Base-by-base conservation (phyloP, 352 stramenopile species). In the Pythium rishiriense region DNA sequence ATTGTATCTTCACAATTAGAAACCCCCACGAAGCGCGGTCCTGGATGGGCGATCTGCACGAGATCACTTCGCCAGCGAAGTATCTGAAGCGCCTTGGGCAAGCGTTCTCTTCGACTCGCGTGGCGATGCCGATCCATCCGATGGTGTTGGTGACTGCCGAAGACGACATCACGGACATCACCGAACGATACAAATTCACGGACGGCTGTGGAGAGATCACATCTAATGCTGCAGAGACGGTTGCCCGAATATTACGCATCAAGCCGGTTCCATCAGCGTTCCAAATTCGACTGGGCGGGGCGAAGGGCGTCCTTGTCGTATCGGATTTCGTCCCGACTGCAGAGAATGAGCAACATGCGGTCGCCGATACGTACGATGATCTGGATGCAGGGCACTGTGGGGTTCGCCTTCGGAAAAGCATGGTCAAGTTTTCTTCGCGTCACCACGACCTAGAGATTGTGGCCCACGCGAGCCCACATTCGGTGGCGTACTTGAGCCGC, bases 31-130 rank as follows among this genome's bases (percentile, higher is more conserved):
- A 64, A 45, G 60, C 91, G 45, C 69, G 85, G 14, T 29, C 56
- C 15, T 93, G 85, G 85, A 69, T 91, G 54, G 85, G 85, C 26
- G 73, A 91, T 51, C 62, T 93, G 3, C 74, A 73, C 1, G 22
- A 47, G 0, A 81, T 91, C n/a, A 70, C 49, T 7, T 83, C 81
- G 11, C 73, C 79, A 12, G 74, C 81, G 14, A 91, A 93, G 48
- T 93, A 91, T 42, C 51, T 93, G 9, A 93, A 93, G 68, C 82
- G 85, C 31, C 56, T 93, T 12, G 82, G 83, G 11, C 85, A 90
- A 68, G 79, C 81, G 4, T 91, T 93, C 45, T 91, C 85, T 3
- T 86, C 81, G 1, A 91, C 85, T 10, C 76, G 71, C 45, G 74
- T 83, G 45, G 55, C 79, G 0, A 90, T 88, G 28, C 8, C 53